These are phyloP conservation scores for Yarrowia sp. DNA, from an alignment of 805 yeast species.

Conservation along the genomic window DNA sequence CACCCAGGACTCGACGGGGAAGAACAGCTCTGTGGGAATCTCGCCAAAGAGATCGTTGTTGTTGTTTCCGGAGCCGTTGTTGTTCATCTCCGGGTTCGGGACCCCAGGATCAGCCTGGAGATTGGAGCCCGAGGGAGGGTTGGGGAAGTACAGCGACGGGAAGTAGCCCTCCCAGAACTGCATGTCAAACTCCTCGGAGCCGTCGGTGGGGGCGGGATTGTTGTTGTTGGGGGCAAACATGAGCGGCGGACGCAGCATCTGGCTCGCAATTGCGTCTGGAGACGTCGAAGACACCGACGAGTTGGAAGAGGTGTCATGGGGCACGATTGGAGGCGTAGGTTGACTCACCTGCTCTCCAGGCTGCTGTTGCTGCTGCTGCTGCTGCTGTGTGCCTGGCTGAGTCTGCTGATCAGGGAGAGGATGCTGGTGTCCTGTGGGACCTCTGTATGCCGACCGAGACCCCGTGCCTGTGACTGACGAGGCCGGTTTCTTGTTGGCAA, in stretches of 20 bases:
- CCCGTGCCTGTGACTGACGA: neutral
- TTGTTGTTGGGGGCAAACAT: conserved; percentile 23
- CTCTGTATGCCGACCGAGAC: conserved; percentile 6
- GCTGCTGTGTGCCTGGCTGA: neutral
- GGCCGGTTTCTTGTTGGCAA: conserved; percentile 25
- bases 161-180: conserved; percentile 39
- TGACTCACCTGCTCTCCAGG: neutral
- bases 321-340: neutral
- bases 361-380: neutral
- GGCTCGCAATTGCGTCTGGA: conserved; percentile 8
- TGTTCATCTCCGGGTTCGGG: neutral
- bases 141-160: conserved; percentile 36
- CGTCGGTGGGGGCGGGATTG: conserved; percentile 15
- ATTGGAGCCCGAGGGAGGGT: conserved; percentile 10
- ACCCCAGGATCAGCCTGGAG: conserved; percentile 1
- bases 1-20: conserved; percentile 33
- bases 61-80: neutral
- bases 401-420: conserved; percentile 2
- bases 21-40: conserved; percentile 30
- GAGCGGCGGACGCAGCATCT: conserved; percentile 27
- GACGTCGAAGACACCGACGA: conserved; percentile 18
- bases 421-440: conserved; percentile 1
- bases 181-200: conserved; percentile 32
- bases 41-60: conserved; percentile 15
- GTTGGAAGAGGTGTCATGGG: neutral